A percentile compares a stretch with the other conserved stretches of the same genome.
These are phyloP conservation scores for Agrocybe chaxingu DNA, from an alignment of 768 basidiomycete genomes.

Conservation along the genomic window DNA sequence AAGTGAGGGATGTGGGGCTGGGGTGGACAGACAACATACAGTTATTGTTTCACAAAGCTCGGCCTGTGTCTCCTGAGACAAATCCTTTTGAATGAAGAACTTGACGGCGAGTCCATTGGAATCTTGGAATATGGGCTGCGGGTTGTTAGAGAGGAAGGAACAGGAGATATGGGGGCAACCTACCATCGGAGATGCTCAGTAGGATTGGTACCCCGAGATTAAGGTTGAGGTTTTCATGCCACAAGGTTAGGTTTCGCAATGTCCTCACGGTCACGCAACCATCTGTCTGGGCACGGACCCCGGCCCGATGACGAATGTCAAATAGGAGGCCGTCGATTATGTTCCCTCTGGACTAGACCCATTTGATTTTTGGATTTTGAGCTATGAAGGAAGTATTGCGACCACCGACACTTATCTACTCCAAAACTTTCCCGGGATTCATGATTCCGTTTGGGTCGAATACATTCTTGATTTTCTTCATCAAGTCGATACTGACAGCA, in stretches of 20 bases:
- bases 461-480: constrained; percentile 84
- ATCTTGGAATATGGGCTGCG: constrained; percentile 73
- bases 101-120: constrained; percentile 65
- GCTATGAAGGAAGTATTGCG: neutral
- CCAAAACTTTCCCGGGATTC: constrained; percentile 86
- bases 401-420: constrained; percentile 19
- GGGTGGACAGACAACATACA: constrained; percentile 31
- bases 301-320: too few species aligned
- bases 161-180: constrained; percentile 1
- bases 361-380: constrained; percentile 1
- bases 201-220: constrained; percentile 37
- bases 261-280: too few species aligned
- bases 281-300: too few species aligned
- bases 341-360: neutral
- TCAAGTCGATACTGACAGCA: constrained; percentile 74
- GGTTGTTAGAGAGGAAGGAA: neutral
- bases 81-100: constrained; percentile 82
- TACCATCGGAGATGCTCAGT: constrained; percentile 13
- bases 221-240: constrained; percentile 45
- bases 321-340: too few species aligned
- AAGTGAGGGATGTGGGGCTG: neutral
- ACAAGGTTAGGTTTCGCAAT: constrained; percentile 30
- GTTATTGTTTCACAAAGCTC: constrained; percentile 75
- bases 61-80: constrained; percentile 62
- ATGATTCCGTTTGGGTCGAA: constrained; percentile 92